These are phyloP conservation scores for Pyrrhoderma noxium DNA, from an alignment of 1,284 basidiomycete genomes.

Conservation along the genomic window DNA sequence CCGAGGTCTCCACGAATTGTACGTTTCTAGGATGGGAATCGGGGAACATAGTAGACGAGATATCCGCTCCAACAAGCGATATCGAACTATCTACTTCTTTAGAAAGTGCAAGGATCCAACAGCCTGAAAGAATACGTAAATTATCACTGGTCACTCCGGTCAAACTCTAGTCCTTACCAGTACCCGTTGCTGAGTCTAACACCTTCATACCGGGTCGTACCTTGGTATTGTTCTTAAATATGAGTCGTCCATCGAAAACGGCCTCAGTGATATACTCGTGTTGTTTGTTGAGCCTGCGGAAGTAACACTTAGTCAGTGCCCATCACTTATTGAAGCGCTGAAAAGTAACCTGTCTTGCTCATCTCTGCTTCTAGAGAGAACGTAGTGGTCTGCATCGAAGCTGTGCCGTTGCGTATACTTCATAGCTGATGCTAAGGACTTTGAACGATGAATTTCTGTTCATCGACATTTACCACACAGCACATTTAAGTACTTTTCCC, in stretches of 20 bases:
- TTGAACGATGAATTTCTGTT: too few relatives aligned
- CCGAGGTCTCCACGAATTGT: slow-evolving; percentile 2
- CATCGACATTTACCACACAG: too few relatives aligned
- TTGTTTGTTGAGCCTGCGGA: slow-evolving; percentile 8
- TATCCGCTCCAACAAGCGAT: slow-evolving; percentile 8
- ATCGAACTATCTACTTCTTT: slow-evolving; percentile 1
- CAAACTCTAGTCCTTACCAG: neutral
- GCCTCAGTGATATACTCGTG: slow-evolving; percentile 5
- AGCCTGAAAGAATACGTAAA: neutral
- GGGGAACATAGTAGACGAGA: slow-evolving; percentile 9
- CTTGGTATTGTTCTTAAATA: neutral
- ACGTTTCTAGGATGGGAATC: slow-evolving; percentile 8
- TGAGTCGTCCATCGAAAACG: slow-evolving; percentile 8
- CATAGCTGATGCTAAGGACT: too few relatives aligned
- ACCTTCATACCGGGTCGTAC: neutral
- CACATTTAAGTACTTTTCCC: too few relatives aligned
- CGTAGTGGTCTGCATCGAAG: too few relatives aligned
- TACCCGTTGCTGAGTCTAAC: slow-evolving; percentile 13
- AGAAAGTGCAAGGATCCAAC: slow-evolving; percentile 14
- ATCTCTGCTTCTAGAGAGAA: too few relatives aligned
- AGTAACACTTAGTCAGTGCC: too few relatives aligned
- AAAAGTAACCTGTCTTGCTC: too few relatives aligned
- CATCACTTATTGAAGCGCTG: too few relatives aligned
- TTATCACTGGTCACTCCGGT: neutral
- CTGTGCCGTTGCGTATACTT: too few relatives aligned